Evolutionary conservation across 305 asterid species (phyloP).

Genomic region (Lippia alba): DNA sequence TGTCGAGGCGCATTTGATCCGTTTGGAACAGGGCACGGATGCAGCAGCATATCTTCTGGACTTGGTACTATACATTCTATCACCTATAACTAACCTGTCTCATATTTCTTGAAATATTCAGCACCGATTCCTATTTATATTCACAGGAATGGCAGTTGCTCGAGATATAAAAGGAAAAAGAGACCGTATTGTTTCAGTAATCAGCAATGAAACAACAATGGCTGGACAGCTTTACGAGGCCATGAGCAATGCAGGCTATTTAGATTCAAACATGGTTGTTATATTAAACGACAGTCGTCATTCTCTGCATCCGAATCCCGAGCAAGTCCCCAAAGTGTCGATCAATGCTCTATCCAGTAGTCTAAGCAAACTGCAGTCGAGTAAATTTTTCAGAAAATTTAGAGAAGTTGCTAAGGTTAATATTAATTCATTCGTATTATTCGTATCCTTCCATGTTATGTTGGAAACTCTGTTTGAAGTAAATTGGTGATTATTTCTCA

Average conservation of each 20-base stretch:
- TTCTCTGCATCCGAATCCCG: conserved; percentile 69
- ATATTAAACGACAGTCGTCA: conserved; percentile 79
- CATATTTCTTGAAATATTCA: conserved; percentile 13
- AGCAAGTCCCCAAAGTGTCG: conserved; percentile 71
- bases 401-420: conserved; percentile 82
- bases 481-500: conserved; percentile 39
- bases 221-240: conserved; percentile 95
- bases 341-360: conserved; percentile 69
- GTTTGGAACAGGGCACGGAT: conserved; percentile 82
- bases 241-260: conserved; percentile 89
- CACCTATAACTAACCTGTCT: conserved; percentile 25
- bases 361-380: conserved; percentile 85
- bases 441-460: background rate
- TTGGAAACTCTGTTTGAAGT: background rate
- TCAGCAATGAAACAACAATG: conserved; percentile 84
- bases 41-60: conserved; percentile 90
- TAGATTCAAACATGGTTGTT: conserved; percentile 87
- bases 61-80: conserved; percentile 57
- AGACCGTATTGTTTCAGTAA: conserved; percentile 82
- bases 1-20: conserved; percentile 64
- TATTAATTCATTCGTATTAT: conserved; percentile 33
- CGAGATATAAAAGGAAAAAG: conserved; percentile 81
- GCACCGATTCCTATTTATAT: conserved; percentile 8
- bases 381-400: conserved; percentile 70
- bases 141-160: conserved; percentile 87